Base-by-base conservation (phyloP, 495 filamentous ascomycete genomes). In the Penicillium argentinense region DNA sequence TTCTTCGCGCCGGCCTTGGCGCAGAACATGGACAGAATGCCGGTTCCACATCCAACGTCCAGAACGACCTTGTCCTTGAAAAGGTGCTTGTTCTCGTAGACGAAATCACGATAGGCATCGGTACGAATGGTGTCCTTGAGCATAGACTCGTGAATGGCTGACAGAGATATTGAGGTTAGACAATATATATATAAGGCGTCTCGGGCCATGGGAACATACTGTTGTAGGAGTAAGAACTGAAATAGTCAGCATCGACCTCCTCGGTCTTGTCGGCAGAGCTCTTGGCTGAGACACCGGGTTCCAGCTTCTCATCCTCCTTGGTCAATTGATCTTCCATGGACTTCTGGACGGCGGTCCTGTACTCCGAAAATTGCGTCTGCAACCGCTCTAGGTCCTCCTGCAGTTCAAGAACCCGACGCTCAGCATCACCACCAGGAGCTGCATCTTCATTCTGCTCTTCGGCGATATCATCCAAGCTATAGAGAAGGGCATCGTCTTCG, bases 1-100 rank as follows among this genome's bases (percentile, higher is more conserved):
- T 85, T 86, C 67, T 87, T 86, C 9, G 91, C 91, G 53, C 92
- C 91, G 33, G 91, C 91, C 63, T 82, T 83, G 33, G 87, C 91
- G 44, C 91, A 93, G 67, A 97, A 96, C 85, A 97, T 89, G 53
- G 88, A 95, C 47, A 97, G 77, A 54, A 97, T 96, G 19, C 86
- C 88, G 9, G 91, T 96, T 42, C 91, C 91, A 61, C 91, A 96
- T 39, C 91, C 91, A 32, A 97, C 89, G 65, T 97, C 91, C 29
- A 97, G 80, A 23, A 97, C 89, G 38, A 89, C 79, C 74, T 95
- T 95, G 63, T 86, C 86, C 66, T 87, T 84, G 71, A 97, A 96
- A 5, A 97, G 68, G 53, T 91, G 79, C 73, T 95, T 91, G 72
- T 96, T 91, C 38, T 89, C 76, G 46, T 86, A 86, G 21, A 88